Conservation (phyloP, 768 basidiomycete species). For the Plicaturopsis crispa region DNA sequence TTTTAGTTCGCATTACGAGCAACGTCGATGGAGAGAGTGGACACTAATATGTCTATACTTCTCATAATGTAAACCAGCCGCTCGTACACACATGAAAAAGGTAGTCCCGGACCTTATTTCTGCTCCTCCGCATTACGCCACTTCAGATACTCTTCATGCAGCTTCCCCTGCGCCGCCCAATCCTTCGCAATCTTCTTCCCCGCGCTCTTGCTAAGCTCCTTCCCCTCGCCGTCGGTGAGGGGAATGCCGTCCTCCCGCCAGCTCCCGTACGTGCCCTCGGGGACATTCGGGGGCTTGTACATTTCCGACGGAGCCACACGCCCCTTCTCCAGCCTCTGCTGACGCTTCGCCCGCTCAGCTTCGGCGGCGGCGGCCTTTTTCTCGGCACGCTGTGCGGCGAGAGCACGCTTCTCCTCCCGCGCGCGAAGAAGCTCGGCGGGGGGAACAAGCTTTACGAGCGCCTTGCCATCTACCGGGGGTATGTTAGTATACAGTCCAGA, state of each 20-base stretch:
- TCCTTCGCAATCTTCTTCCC: conserved; percentile 75
- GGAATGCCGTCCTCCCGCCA: conserved; percentile 88
- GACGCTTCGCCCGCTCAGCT: conserved; percentile 57
- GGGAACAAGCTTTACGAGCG: conserved; percentile 86
- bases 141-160: conserved; percentile 70
- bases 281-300: conserved; percentile 78
- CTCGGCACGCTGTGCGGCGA: conserved; percentile 64
- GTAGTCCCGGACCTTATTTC: too few species aligned
- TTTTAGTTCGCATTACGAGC: too few species aligned
- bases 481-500: conserved; percentile 5
- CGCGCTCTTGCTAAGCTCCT: conserved; percentile 76
- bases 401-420: conserved; percentile 82
- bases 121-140: conserved; percentile 27
- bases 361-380: conserved; percentile 70
- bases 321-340: conserved; percentile 82
- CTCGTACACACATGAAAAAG: too few species aligned
- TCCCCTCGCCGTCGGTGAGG: conserved; percentile 75
- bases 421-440: conserved; percentile 75
- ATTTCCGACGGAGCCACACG: conserved; percentile 64
- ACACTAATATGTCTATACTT: too few species aligned
- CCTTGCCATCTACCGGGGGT: conserved; percentile 68
- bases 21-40: too few species aligned
- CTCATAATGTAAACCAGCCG: too few species aligned
- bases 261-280: conserved; percentile 63
- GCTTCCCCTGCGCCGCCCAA: conserved; percentile 63